Percentiles rank a stretch among this genome's conserved stretches.
These are phyloP conservation scores for Leccinellum luteum DNA, from an alignment of 768 basidiomycete genomes.

Conservation along the genomic window DNA sequence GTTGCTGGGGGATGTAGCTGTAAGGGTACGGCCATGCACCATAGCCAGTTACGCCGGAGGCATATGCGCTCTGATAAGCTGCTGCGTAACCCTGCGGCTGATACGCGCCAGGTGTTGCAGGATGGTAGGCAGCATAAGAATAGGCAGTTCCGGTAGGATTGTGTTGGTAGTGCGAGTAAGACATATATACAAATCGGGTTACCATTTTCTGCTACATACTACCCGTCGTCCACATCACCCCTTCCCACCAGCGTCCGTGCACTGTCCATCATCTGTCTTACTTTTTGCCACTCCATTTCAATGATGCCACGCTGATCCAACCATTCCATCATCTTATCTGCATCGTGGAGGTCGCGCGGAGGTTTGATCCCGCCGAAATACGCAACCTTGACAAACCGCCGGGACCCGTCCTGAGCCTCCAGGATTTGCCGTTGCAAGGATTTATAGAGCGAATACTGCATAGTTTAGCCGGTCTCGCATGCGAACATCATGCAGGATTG, in stretches of 20 bases:
- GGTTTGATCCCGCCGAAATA: constrained; percentile 53
- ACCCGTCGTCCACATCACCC: constrained; percentile 31
- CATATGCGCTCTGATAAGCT: constrained; percentile 45
- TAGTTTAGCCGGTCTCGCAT: constrained; percentile 6
- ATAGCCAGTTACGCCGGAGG: constrained; percentile 67
- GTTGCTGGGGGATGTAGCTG: constrained; percentile 50
- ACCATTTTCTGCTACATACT: not conserved
- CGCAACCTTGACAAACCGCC: constrained; percentile 56
- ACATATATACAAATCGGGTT: constrained; percentile 17
- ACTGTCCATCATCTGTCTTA: constrained; percentile 72
- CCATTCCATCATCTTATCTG: constrained; percentile 83
- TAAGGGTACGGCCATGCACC: constrained; percentile 71
- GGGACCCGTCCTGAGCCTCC: constrained; percentile 43
- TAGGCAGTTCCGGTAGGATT: constrained; percentile 53
- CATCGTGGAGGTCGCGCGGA: constrained; percentile 65
- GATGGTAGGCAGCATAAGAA: constrained; percentile 62
- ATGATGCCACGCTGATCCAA: constrained; percentile 68
- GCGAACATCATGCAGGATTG: not conserved
- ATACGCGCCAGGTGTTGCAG: constrained; percentile 45
- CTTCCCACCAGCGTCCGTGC: constrained; percentile 65
- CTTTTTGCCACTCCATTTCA: constrained; percentile 63
- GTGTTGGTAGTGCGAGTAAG: constrained; percentile 37
- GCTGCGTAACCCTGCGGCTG: constrained; percentile 50
- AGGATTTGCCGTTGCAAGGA: constrained; percentile 57
- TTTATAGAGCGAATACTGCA: constrained; percentile 64